Conservation (phyloP, 495 filamentous ascomycete species). For the Apiosordaria backusii region DNA sequence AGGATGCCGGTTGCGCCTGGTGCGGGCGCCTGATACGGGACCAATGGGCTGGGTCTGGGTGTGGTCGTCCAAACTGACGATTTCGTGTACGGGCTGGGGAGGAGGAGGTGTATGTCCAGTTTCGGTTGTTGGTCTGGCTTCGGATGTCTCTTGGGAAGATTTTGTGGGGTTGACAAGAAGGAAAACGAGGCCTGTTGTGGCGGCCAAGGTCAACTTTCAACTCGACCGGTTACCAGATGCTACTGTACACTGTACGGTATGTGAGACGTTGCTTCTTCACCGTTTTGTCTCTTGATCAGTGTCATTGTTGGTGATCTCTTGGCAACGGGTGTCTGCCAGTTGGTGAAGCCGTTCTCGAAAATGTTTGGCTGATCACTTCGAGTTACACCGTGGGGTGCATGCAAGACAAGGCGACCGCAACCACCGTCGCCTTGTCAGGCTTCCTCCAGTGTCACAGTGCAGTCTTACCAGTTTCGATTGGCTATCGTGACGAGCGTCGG, state of each 20-base stretch:
- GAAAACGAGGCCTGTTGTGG: not conserved
- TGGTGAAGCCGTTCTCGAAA: not conserved
- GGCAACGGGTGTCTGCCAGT: not conserved
- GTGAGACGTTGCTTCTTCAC: not conserved
- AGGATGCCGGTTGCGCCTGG: not conserved
- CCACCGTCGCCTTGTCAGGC: conserved; percentile 1
- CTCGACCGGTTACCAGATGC: no score
- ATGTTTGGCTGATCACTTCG: not conserved
- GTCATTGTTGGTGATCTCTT: not conserved
- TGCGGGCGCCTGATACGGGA: not conserved
- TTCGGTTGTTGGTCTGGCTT: not conserved
- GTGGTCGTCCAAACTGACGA: no score
- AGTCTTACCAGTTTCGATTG: not conserved
- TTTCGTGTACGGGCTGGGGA: no score
- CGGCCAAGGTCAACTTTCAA: not conserved
- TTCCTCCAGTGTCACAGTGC: not conserved
- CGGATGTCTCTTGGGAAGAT: no score
- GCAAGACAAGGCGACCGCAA: not conserved
- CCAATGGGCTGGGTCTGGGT: not conserved
- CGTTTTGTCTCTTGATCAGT: not conserved
- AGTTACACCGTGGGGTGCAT: not conserved
- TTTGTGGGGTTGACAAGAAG: not conserved
- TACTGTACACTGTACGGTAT: no score
- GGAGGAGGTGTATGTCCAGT: no score
- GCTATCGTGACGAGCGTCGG: not conserved